phyloP scores from a whole-genome alignment of 2,329 filamentous ascomycete genomes.

The Colletotrichum godetiae region DNA sequence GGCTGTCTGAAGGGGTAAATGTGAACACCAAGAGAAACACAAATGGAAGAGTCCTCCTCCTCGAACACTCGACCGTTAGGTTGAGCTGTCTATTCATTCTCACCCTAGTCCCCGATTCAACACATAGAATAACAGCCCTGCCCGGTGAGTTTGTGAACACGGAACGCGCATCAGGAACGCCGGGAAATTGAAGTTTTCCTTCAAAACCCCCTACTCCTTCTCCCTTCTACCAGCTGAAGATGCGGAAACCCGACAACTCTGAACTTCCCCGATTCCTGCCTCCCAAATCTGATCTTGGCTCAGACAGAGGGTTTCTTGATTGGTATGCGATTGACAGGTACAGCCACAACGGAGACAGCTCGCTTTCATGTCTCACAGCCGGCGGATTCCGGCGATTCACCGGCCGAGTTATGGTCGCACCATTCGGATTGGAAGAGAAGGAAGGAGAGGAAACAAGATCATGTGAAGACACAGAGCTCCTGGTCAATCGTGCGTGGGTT shows the following conservation, averaged over 20 bases:
- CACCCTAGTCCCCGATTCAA: background rate
- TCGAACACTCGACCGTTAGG: background rate
- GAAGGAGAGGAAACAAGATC: too few relatives aligned
- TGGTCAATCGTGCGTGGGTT: too few relatives aligned
- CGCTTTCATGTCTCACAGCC: too few relatives aligned
- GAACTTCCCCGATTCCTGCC: background rate
- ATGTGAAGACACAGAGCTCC: too few relatives aligned
- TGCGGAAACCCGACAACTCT: background rate
- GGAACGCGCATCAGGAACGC: constrained; percentile 9
- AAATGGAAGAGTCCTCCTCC: too few relatives aligned
- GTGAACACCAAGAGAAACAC: too few relatives aligned
- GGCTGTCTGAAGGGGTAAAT: too few relatives aligned
- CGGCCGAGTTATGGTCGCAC: too few relatives aligned
- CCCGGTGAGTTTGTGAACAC: background rate
- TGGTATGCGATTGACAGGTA: background rate
- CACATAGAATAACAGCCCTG: background rate
- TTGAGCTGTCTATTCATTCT: background rate
- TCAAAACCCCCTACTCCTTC: background rate
- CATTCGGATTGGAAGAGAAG: too few relatives aligned
- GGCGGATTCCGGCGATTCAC: too few relatives aligned
- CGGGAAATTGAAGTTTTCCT: background rate
- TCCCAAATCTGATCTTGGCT: background rate
- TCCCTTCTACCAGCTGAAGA: background rate
- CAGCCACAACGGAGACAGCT: background rate
- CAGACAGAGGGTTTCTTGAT: background rate